Base-by-base conservation (phyloP, 208 protist species). In the Crithidia expoeki region DNA sequence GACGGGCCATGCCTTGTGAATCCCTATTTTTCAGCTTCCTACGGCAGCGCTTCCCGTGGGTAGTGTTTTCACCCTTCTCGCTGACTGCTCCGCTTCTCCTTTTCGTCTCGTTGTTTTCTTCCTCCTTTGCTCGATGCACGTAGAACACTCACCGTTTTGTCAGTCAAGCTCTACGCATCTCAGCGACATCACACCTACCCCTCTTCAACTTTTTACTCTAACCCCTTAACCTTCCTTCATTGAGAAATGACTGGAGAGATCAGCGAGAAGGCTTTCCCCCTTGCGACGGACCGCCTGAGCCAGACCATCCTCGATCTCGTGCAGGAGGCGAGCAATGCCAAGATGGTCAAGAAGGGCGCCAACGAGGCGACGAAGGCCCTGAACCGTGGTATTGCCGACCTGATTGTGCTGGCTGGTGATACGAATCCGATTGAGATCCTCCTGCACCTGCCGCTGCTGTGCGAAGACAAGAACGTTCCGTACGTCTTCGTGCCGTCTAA, bases 381-480 rank as follows among this genome's bases (percentile, higher is more conserved):
- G 0, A 99, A 99, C 81, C 94, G 98, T 63, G 97, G 97, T 80
- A 99, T 98, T 74, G 90, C 99, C 28, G 98, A 99, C 79, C 88
- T 99, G 25, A 98, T 99, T 77, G 90, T 99, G 27, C 95, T 99
- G 62, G 98, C 98, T 47, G 99, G 98, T 23, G 99, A 99, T 88
- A 97, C 99, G 30, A 98, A 99, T 79, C 99, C 99, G 42, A 93
- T 99, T 32, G 99, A 99, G 90, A 99, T 99, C 73, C 87, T 99
- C 16, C 87, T 99, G 23, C 99, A 99, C 88, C 86, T 99, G 16
- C 99, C 99, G 33, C 92, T 99, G 19, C 90, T 99, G 23, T 99
- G 99, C 85, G 99, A 99, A 84, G 99, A 99, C 86, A 99, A 99
- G 92, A 99, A 99, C 81, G 98, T 99, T 53, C 99, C 98, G 59